A percentile compares a stretch with the other conserved stretches of the same genome.
These are phyloP conservation scores for Diaporthe citrichinensis DNA, from an alignment of 2,329 filamentous ascomycete genomes.

Conservation along the genomic window DNA sequence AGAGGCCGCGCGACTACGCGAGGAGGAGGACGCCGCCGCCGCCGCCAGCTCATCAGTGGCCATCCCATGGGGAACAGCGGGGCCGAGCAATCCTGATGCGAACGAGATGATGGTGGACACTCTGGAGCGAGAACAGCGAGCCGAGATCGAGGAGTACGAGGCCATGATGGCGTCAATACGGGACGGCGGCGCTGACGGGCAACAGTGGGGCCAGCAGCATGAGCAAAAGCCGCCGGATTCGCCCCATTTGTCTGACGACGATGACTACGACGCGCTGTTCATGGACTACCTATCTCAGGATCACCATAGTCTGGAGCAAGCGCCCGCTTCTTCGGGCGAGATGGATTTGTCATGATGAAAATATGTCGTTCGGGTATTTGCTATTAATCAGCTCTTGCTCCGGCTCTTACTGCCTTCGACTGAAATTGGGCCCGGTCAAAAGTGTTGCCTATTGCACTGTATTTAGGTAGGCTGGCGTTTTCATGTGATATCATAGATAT, in stretches of 20 bases:
- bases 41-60: constrained; percentile 45
- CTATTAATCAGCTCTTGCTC: neutral
- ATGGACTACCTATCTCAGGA: constrained; percentile 72
- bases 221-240: constrained; percentile 47
- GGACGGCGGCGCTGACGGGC: constrained; percentile 42
- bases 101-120: constrained; percentile 69
- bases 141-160: constrained; percentile 71
- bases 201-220: constrained; percentile 39
- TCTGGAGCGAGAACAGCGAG: constrained; percentile 65
- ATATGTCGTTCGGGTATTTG: constrained; percentile 1
- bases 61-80: constrained; percentile 31
- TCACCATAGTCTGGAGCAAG: constrained; percentile 44
- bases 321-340: constrained; percentile 51
- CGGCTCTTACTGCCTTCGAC: neutral
- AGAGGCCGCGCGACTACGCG: constrained; percentile 58
- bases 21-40: constrained; percentile 41
- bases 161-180: constrained; percentile 64
- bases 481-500: constrained; percentile 1
- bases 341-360: constrained; percentile 62
- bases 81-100: constrained; percentile 46
- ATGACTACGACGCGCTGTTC: constrained; percentile 75
- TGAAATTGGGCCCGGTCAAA: neutral
- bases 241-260: constrained; percentile 64
- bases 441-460: neutral
- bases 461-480: constrained; percentile 1